Conservation (phyloP, 208 protist species). For the Acanthamoeba royreba region DNA sequence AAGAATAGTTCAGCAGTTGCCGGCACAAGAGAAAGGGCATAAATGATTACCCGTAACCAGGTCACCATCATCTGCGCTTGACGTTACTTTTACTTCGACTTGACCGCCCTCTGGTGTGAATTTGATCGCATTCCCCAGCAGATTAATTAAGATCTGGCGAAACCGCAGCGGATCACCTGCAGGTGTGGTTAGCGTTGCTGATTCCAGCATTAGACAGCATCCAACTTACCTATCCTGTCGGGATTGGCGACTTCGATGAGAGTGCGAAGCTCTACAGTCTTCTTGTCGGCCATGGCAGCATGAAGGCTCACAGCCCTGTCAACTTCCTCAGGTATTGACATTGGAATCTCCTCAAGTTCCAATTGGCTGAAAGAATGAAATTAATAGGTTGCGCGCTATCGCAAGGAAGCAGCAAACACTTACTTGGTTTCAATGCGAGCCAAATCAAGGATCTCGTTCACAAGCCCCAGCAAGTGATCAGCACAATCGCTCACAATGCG, state of each 20-base stretch:
- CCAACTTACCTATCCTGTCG: not conserved
- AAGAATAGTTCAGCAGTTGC: too few species aligned
- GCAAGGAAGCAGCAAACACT: too few species aligned
- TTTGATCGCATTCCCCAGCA: not conserved
- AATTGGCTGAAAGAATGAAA: not conserved
- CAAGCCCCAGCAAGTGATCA: not conserved
- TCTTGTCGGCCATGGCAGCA: not conserved
- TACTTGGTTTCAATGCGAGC: not conserved
- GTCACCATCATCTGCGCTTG: not conserved
- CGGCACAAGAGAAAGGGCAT: not conserved
- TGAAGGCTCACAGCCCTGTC: not conserved
- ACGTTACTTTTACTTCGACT: not conserved
- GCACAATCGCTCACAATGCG: not conserved
- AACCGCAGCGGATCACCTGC: not conserved
- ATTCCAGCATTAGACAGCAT: too few species aligned
- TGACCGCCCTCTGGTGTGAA: not conserved
- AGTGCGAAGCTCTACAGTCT: not conserved
- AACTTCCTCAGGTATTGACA: not conserved
- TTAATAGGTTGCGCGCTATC: too few species aligned
- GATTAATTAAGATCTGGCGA: not conserved
- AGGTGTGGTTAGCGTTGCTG: too few species aligned
- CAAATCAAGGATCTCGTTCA: not conserved
- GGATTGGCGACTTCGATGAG: not conserved
- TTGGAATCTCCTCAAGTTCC: not conserved
- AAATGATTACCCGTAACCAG: not conserved